Conservation (phyloP, 805 yeast species). For the Hanseniaspora lachancei region DNA sequence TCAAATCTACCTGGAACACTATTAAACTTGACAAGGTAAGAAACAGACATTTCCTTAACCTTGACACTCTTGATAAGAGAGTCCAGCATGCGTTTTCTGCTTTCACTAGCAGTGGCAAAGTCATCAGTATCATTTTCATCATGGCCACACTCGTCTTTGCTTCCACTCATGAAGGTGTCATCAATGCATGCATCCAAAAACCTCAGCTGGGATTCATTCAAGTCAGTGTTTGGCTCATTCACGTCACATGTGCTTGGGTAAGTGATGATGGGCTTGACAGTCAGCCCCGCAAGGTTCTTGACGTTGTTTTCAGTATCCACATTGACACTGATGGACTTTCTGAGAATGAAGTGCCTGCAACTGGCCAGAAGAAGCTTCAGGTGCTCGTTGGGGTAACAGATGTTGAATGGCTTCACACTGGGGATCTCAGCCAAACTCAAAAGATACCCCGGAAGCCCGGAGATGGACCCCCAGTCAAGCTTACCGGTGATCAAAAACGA, state of each 20-base stretch:
- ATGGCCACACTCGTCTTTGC: neutral
- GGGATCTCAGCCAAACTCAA: constrained; percentile 64
- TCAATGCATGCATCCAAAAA: constrained; percentile 24
- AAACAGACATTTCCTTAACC: constrained; percentile 33
- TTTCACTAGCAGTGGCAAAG: constrained; percentile 25
- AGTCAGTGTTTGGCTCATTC: neutral
- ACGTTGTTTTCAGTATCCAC: constrained; percentile 17
- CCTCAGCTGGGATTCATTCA: neutral
- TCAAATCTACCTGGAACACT: constrained; percentile 69
- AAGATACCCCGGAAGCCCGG: constrained; percentile 87
- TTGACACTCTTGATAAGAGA: neutral
- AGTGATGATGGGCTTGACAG: neutral
- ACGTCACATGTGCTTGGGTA: neutral
- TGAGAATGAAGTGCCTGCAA: constrained; percentile 78
- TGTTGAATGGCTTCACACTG: constrained; percentile 44
- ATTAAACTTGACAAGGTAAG: constrained; percentile 52
- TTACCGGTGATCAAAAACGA: constrained; percentile 46
- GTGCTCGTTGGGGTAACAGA: constrained; percentile 39
- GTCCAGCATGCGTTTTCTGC: neutral
- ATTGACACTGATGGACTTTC: constrained; percentile 50
- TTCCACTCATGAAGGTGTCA: constrained; percentile 30
- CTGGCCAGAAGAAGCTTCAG: constrained; percentile 51
- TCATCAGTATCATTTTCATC: neutral
- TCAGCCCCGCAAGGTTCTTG: constrained; percentile 15
- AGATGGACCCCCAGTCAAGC: constrained; percentile 62